Evolutionary conservation across 1,284 basidiomycete species (phyloP), one percentile per base, ranked within the genome.

Genomic region (Stereum hirsutum): DNA sequence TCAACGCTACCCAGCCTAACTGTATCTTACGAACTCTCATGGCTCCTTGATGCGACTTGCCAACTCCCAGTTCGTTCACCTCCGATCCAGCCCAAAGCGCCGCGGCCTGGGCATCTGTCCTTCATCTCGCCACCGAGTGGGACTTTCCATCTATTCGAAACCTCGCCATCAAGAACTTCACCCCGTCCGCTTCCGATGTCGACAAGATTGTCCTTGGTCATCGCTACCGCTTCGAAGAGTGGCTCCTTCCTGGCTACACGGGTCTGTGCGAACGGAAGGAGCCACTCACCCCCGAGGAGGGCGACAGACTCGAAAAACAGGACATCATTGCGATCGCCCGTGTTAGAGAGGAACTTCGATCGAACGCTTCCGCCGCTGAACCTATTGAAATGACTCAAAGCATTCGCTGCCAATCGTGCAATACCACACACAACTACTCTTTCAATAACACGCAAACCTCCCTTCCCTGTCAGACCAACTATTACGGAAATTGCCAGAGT

Each of bases 121-220:
- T 54, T 19, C 33, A 41, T n/a, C 48, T 55, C 10, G 42, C 53
- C 1, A 28, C 47, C 12, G 38, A 45, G 17, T 52, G 47, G 47
- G 26, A 31, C 24, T 55, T 53, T 46, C 20, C 28, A 1, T 44
- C 45, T 14, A 44, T 55, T 28, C 50, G 49, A 1, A 43, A 41
- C 17, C 47, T 51, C 7, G 47, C 51, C 32, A 43, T 52, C 12
- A 19, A 26, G 11, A 33, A 28, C 17, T 46, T 52, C 6, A n/a
- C 20, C 6, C 38, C 41, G 2, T 20, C 48, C 23, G 44, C 47
- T 10, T 41, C 46, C 2, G 42, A 48, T 23, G 45, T 50, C 19
- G 52, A 54, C 19, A 52, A 53, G 26, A 41, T 54, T n/a, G 35
- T 47, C 8, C 24, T 53, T 2, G 53, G 42, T 4, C 52, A 44